Conservation (phyloP, 2,329 filamentous ascomycete genomes). For the Venturia carpophila region DNA sequence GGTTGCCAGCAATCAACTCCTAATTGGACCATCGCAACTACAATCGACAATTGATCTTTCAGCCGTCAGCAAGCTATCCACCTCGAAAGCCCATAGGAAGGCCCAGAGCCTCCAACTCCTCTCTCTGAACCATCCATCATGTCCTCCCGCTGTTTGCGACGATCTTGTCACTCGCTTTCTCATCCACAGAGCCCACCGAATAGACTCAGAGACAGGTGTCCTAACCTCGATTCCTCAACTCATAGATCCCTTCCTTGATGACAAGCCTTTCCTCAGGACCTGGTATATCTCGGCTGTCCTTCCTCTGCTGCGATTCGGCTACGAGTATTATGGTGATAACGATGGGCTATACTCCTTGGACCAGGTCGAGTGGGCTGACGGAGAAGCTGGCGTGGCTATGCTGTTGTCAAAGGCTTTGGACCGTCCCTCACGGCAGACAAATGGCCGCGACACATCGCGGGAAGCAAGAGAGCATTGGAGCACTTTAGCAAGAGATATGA, state of each 20-base stretch:
- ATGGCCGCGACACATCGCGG: constrained; percentile 23
- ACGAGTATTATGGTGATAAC: constrained; percentile 57
- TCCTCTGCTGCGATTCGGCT: constrained; percentile 59
- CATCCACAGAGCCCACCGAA: constrained; percentile 57
- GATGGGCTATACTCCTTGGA: constrained; percentile 47
- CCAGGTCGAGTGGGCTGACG: constrained; percentile 55
- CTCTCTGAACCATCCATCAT: constrained; percentile 46
- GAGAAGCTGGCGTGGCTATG: constrained; percentile 50
- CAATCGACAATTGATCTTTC: constrained; percentile 44
- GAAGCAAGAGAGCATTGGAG: constrained; percentile 23
- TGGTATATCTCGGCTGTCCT: constrained; percentile 64
- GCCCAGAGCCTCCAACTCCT: constrained; percentile 56
- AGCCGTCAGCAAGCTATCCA: constrained; percentile 50
- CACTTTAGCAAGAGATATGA: constrained; percentile 55
- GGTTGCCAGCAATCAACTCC: constrained; percentile 31
- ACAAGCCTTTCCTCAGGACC: constrained; percentile 52
- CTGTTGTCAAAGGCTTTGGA: constrained; percentile 52
- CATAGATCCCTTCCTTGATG: constrained; percentile 58
- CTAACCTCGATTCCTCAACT: constrained; percentile 60
- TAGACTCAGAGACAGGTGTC: constrained; percentile 66
- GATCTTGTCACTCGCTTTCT: constrained; percentile 58
- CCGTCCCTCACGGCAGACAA: constrained; percentile 24
- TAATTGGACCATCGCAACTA: constrained; percentile 27
- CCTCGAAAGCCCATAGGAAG: constrained; percentile 57
- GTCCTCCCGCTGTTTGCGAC: constrained; percentile 40